A percentile compares a stretch with the other conserved stretches of the same genome.
Conservation (phyloP, 139 green algal species). For the Micromonas pusilla region DNA sequence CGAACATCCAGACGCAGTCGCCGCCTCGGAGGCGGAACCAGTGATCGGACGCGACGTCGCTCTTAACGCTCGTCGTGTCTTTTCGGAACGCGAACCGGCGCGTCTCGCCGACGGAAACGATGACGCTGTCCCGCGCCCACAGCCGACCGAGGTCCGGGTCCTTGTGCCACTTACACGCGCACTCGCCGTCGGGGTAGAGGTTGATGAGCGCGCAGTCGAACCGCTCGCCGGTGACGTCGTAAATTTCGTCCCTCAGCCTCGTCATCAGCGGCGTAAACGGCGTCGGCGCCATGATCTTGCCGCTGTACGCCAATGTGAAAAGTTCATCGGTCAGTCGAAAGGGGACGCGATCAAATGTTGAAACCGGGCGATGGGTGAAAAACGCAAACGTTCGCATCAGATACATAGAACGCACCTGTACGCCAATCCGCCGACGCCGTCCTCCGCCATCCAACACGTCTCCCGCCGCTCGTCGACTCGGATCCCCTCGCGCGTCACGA, state of each 20-base stretch:
- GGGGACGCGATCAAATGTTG: no score
- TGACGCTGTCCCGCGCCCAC: not conserved
- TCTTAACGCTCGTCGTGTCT: not conserved
- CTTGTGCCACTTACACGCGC: constrained; percentile 23
- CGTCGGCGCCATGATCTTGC: constrained; percentile 31
- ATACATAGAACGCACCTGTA: no score
- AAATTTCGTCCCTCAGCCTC: constrained; percentile 10
- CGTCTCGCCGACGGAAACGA: constrained; percentile 31
- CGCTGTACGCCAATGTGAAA: constrained; percentile 26
- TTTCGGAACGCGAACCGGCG: constrained; percentile 30
- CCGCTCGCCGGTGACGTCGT: not conserved
- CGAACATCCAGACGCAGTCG: constrained; percentile 31
- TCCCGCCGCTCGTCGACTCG: constrained; percentile 27
- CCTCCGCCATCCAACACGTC: constrained; percentile 35
- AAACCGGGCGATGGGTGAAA: no score
- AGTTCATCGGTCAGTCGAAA: no score
- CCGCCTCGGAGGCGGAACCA: constrained; percentile 13
- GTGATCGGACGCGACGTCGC: not conserved
- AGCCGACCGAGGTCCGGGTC: constrained; percentile 22
- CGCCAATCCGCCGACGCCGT: constrained; percentile 22
- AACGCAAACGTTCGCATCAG: no score
- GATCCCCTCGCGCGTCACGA: constrained; percentile 23
- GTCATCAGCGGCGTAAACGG: constrained; percentile 8
- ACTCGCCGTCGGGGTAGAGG: constrained; percentile 21
- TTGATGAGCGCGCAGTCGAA: constrained; percentile 33